Evolutionary conservation across 805 yeast species (phyloP).

Genomic region (Candida maesae): DNA sequence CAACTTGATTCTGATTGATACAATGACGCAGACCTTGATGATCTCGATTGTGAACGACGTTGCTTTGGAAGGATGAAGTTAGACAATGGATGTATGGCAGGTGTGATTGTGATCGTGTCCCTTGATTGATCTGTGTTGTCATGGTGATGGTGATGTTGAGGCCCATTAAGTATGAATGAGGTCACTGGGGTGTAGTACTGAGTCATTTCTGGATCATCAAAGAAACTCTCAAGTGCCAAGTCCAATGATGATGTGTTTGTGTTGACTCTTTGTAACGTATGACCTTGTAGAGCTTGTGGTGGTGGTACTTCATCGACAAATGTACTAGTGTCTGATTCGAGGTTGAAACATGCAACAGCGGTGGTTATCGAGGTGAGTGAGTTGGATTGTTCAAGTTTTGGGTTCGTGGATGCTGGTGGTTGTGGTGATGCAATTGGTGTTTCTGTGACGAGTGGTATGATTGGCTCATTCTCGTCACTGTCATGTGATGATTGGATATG

Average conservation of each 20-base stretch:
- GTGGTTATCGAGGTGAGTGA: conserved; percentile 32
- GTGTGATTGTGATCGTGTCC: conserved; percentile 7
- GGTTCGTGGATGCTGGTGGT: not conserved
- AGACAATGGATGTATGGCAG: not conserved
- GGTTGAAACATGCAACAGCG: conserved; percentile 34
- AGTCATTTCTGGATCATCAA: conserved; percentile 14
- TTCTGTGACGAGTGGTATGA: conserved; percentile 1
- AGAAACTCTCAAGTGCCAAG: conserved; percentile 22
- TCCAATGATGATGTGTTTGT: conserved; percentile 24
- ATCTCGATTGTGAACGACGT: conserved; percentile 10
- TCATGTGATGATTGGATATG: conserved; percentile 16
- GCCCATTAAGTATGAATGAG: conserved; percentile 3
- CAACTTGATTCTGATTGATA: conserved; percentile 44
- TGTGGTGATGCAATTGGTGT: not conserved
- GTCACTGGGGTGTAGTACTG: conserved; percentile 19
- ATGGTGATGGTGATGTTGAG: no score
- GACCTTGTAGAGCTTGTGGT: not conserved
- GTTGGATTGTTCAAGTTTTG: conserved; percentile 1
- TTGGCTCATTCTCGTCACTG: no score
- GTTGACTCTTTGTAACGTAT: conserved; percentile 4
- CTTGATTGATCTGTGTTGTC: conserved; percentile 7
- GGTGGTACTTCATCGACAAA: conserved; percentile 32
- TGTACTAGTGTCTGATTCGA: conserved; percentile 34
- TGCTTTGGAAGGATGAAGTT: conserved; percentile 1
- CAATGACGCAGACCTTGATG: conserved; percentile 25